A percentile compares a stretch with the other conserved stretches of the same genome.
Conservation (phyloP, 2,329 filamentous ascomycete genomes). For the Chrysoporthe cubensis region DNA sequence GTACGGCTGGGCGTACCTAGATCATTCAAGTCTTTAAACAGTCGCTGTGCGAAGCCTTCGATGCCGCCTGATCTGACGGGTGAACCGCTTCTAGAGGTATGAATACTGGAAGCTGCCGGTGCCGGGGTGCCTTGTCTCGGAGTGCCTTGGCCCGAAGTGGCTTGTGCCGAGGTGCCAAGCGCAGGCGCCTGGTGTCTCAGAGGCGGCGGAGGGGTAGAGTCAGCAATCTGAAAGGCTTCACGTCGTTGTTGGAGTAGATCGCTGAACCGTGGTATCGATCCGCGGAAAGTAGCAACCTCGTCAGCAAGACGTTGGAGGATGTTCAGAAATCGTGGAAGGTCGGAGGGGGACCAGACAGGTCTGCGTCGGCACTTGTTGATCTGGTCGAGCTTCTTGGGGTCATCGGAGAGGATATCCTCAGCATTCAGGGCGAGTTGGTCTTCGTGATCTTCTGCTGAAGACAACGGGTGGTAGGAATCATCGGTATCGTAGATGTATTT, state of each 20-base stretch:
- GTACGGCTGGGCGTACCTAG: conserved; percentile 57
- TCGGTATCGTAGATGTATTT: conserved; percentile 61
- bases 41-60: conserved; percentile 65
- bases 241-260: conserved; percentile 69
- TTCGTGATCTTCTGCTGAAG: conserved; percentile 34
- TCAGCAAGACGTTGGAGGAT: conserved; percentile 64
- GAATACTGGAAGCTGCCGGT: conserved; percentile 47
- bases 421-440: conserved; percentile 36
- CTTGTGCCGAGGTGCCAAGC: conserved; percentile 33
- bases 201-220: conserved; percentile 45
- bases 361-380: conserved; percentile 57
- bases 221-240: conserved; percentile 66
- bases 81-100: conserved; percentile 53
- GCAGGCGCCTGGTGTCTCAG: conserved; percentile 33
- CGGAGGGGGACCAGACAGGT: conserved; percentile 56
- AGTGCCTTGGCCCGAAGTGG: conserved; percentile 33
- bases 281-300: conserved; percentile 65
- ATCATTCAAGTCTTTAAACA: conserved; percentile 66
- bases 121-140: conserved; percentile 34
- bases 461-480: conserved; percentile 32
- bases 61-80: conserved; percentile 59
- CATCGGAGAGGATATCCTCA: conserved; percentile 35
- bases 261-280: conserved; percentile 71
- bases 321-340: conserved; percentile 57
- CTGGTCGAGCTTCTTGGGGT: conserved; percentile 47